These are phyloP conservation scores for Neopestalotiopsis sp. DNA, from an alignment of 2,329 filamentous ascomycete genomes.

Conservation along the genomic window DNA sequence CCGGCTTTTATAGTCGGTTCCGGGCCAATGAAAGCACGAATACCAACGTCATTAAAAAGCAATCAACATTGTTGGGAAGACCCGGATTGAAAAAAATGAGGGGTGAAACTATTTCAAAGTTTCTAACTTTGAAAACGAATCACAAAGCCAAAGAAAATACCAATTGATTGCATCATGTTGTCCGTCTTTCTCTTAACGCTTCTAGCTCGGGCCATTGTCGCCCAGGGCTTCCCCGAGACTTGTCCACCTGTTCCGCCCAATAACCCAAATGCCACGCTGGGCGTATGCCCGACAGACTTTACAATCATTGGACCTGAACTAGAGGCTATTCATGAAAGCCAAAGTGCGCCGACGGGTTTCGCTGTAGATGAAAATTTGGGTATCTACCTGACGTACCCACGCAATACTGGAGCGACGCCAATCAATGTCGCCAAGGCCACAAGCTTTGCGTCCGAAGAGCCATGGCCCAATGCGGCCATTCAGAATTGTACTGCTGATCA, in stretches of 20 bases:
- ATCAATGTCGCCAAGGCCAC: slow-evolving; percentile 44
- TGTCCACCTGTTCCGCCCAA: not conserved
- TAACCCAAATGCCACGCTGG: slow-evolving; percentile 5
- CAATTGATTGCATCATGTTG: not conserved
- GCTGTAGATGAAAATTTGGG: slow-evolving; percentile 41
- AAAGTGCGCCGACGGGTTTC: slow-evolving; percentile 41
- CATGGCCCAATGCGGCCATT: slow-evolving; percentile 44
- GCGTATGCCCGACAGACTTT: slow-evolving; percentile 33
- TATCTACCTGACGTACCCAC: slow-evolving; percentile 47
- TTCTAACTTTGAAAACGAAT: not conserved
- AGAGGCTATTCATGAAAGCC: slow-evolving; percentile 42
- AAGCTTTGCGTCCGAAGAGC: slow-evolving; percentile 40
- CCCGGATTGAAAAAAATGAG: not conserved
- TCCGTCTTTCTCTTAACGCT: not conserved
- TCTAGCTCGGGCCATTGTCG: not conserved
- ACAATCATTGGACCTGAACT: slow-evolving; percentile 39
- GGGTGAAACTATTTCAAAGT: not conserved
- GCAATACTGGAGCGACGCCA: slow-evolving; percentile 40
- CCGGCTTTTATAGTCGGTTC: not conserved
- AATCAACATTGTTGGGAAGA: not conserved
- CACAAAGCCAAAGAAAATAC: not conserved
- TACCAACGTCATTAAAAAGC: not conserved
- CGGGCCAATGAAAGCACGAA: not conserved
- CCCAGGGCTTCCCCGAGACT: slow-evolving; percentile 13
- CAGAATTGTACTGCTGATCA: slow-evolving; percentile 43